These are phyloP conservation scores for Rhododendron simsii DNA, from an alignment of 148 eudicot species.

Conservation along the genomic window DNA sequence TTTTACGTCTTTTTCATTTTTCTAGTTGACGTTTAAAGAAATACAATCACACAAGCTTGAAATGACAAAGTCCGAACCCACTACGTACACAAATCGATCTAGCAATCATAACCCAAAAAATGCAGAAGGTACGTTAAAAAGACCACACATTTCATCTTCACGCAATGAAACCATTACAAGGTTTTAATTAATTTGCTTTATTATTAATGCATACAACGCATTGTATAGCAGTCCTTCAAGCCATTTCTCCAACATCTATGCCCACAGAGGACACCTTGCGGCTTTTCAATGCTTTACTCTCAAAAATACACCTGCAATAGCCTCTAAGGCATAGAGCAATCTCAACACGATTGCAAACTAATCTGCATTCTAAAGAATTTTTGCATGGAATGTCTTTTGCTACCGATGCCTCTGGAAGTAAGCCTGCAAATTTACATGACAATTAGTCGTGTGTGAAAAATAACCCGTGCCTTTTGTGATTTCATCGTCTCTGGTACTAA, in stretches of 20 bases:
- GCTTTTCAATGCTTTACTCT: background rate
- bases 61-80: background rate
- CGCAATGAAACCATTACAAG: background rate
- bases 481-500: too few relatives aligned
- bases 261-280: background rate
- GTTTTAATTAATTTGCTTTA: background rate
- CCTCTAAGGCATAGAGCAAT: background rate
- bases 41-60: background rate
- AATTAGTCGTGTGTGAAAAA: background rate
- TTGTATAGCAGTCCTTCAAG: background rate
- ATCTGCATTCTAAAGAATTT: background rate
- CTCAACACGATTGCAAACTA: background rate
- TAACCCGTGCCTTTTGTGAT: background rate
- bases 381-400: background rate
- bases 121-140: background rate
- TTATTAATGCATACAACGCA: background rate
- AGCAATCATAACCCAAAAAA: background rate
- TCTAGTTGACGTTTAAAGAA: too few relatives aligned
- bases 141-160: background rate
- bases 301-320: background rate
- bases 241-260: background rate
- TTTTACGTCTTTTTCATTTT: background rate
- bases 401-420: background rate
- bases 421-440: background rate
- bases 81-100: background rate